Conservation (phyloP, 257 asterid genomes). For the Fraxinus pennsylvanica region DNA sequence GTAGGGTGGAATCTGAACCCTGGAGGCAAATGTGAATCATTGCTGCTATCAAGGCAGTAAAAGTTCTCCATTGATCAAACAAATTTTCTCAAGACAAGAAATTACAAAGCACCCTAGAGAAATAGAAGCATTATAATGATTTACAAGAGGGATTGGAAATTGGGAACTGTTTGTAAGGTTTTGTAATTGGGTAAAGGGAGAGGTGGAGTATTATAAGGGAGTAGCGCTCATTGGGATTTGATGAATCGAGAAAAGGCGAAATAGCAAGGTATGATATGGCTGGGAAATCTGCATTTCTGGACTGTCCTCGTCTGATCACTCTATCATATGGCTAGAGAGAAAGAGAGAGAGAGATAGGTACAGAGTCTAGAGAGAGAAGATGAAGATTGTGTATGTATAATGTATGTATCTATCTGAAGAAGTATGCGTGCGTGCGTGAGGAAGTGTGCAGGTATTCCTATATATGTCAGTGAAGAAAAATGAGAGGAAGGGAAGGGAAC, state of each 20-base stretch:
- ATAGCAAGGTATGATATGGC: conserved; percentile 41
- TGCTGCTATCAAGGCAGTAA: conserved; percentile 34
- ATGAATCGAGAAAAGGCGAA: conserved; percentile 40
- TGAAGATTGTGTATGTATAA: conserved; percentile 20
- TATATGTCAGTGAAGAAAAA: conserved; percentile 68
- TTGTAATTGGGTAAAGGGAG: background rate
- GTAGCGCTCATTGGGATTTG: conserved; percentile 45
- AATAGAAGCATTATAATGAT: background rate
- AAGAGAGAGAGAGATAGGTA: conserved; percentile 13
- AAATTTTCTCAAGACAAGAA: background rate
- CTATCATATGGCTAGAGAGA: conserved; percentile 46
- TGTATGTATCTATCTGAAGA: conserved; percentile 20
- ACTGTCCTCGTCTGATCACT: conserved; percentile 38
- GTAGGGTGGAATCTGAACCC: conserved; percentile 91
- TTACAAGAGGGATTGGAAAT: background rate
- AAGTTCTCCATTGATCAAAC: conserved; percentile 43
- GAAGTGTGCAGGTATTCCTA: conserved; percentile 74
- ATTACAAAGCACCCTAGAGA: background rate
- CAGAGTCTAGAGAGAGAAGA: conserved; percentile 24
- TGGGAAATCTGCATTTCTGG: conserved; percentile 35
- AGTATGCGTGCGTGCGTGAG: conserved; percentile 96
- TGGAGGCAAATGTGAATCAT: conserved; percentile 63
- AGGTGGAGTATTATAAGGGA: conserved; percentile 26
- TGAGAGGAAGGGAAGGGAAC: conserved; percentile 62
- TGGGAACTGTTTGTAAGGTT: background rate